Evolutionary conservation across 2,329 filamentous ascomycete genomes (phyloP).

Genomic region (Grosmannia penicillata): DNA sequence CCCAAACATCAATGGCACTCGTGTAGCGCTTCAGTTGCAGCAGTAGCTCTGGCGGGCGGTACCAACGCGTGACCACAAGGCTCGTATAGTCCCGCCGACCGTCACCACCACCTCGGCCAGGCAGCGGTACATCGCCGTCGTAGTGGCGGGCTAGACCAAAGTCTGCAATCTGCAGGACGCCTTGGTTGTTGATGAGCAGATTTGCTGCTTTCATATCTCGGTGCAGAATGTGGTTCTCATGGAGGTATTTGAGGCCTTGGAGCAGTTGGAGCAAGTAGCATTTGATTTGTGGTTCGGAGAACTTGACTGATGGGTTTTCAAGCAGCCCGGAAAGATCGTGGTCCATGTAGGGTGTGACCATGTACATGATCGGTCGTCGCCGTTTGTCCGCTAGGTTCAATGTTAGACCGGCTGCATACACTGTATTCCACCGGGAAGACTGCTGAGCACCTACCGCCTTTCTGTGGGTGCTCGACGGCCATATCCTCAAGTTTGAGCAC

Average conservation of each 20-base stretch:
- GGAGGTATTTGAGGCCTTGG: slow-evolving; percentile 77
- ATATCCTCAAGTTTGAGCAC: slow-evolving; percentile 83
- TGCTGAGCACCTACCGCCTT: slow-evolving; percentile 32
- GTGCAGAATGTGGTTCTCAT: slow-evolving; percentile 80
- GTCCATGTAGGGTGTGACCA: slow-evolving; percentile 98
- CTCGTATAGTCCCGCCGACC: slow-evolving; percentile 85
- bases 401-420: slow-evolving; percentile 1
- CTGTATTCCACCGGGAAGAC: background rate
- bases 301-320: slow-evolving; percentile 81
- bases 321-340: slow-evolving; percentile 95
- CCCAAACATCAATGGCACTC: slow-evolving; percentile 97
- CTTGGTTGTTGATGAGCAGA: slow-evolving; percentile 85
- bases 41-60: slow-evolving; percentile 83
- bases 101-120: slow-evolving; percentile 68
- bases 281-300: slow-evolving; percentile 86
- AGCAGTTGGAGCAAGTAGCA: slow-evolving; percentile 94
- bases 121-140: slow-evolving; percentile 64
- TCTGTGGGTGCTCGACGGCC: slow-evolving; percentile 68
- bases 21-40: slow-evolving; percentile 83
- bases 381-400: slow-evolving; percentile 54
- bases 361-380: slow-evolving; percentile 83
- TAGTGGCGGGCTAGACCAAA: slow-evolving; percentile 92
- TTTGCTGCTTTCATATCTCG: slow-evolving; percentile 99
- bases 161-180: slow-evolving; percentile 90
- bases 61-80: slow-evolving; percentile 95